Evolutionary conservation across 1,284 basidiomycete genomes (phyloP).

Genomic region (Amylostereum chailletii): DNA sequence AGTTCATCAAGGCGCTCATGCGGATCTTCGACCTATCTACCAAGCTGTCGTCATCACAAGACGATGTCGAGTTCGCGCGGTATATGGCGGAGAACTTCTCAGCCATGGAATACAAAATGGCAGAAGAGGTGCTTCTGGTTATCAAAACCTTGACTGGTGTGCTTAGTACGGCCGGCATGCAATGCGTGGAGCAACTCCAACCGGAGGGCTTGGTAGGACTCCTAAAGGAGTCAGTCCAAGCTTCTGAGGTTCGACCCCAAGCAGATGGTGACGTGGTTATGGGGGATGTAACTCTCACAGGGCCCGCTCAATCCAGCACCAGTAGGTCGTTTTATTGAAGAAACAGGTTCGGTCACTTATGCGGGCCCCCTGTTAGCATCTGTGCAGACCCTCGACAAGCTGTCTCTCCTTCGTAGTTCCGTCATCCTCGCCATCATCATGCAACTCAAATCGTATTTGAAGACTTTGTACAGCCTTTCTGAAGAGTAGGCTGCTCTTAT

Average conservation of each 20-base stretch:
- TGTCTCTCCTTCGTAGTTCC: conserved; percentile 51
- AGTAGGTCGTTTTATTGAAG: not conserved
- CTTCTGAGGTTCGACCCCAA: not conserved
- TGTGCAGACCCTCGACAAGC: conserved; percentile 21
- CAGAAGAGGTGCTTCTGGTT: conserved; percentile 86
- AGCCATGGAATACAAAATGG: conserved; percentile 87
- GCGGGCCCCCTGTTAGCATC: not conserved
- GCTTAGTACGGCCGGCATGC: conserved; percentile 80
- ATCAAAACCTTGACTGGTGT: conserved; percentile 75
- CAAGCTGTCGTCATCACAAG: conserved; percentile 43
- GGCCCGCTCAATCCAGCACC: too few relatives aligned
- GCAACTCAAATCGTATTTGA: conserved; percentile 78
- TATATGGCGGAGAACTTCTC: conserved; percentile 95
- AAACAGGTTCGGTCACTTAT: too few relatives aligned
- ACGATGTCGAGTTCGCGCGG: conserved; percentile 75
- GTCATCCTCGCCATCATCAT: conserved; percentile 76
- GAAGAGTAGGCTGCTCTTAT: conserved; percentile 63
- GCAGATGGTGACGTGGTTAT: not conserved
- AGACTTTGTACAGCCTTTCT: conserved; percentile 71
- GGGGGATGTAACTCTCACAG: not conserved
- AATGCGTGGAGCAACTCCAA: conserved; percentile 61
- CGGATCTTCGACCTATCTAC: conserved; percentile 71
- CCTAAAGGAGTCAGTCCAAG: conserved; percentile 29
- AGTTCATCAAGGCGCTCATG: conserved; percentile 79
- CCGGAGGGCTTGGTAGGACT: conserved; percentile 62